Conservation (phyloP, 352 stramenopile genomes). For the Peronosclerospora sorghi region DNA sequence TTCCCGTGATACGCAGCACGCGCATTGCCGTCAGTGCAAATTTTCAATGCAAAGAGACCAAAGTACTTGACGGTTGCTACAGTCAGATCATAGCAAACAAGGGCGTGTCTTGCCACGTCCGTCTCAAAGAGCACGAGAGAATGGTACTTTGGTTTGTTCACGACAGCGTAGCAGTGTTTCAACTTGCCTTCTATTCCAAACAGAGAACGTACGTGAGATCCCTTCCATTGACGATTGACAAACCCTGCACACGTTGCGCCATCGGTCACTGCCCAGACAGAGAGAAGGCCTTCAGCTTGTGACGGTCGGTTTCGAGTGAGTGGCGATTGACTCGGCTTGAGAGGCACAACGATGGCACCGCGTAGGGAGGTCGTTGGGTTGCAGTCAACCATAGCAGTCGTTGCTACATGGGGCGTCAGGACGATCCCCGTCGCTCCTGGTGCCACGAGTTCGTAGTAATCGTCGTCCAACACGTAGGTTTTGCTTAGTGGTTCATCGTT, state of each 20-base stretch:
- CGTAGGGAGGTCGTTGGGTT: conserved; percentile 5
- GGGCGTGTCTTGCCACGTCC: conserved; percentile 18
- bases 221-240: conserved; percentile 7
- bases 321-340: conserved; percentile 1
- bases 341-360: conserved; percentile 8
- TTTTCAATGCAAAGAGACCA: conserved; percentile 11
- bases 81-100: conserved; percentile 13
- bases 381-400: conserved; percentile 5
- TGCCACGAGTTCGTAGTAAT: conserved; percentile 42
- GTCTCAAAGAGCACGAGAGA: conserved; percentile 22
- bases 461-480: conserved; percentile 21
- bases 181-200: conserved; percentile 2
- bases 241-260: conserved; percentile 24
- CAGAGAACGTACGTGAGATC: conserved; percentile 8
- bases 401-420: conserved; percentile 3
- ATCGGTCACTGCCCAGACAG: conserved; percentile 27
- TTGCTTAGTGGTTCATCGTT: conserved; percentile 12
- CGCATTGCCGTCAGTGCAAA: conserved; percentile 12
- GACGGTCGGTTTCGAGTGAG: conserved; percentile 1
- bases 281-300: conserved; percentile 5
- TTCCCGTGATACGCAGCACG: no score
- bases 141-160: conserved; percentile 21
- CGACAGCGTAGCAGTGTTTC: conserved; percentile 21
- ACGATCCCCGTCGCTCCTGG: conserved; percentile 14
- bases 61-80: conserved; percentile 25